Base-by-base conservation (phyloP, 805 yeast genomes). In the Kazachstania kunashirensis region DNA sequence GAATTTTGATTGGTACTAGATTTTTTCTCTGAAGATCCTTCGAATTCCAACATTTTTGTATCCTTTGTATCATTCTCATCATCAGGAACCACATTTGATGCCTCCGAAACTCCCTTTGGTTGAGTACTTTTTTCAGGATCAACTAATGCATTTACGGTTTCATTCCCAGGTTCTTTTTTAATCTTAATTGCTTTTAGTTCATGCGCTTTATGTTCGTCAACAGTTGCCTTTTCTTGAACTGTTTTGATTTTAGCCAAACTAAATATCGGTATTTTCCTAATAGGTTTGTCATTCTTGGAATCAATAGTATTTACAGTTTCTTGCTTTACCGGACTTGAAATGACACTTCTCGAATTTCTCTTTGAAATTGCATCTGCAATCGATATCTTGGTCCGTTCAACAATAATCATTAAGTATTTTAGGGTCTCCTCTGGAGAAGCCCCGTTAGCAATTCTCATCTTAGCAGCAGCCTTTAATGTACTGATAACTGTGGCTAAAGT, bases 401-500 rank as follows among this genome's bases (percentile, higher is more conserved):
- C 45, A 35, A 58, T 55, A 10, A 50, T 41, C 38, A 47, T 44
- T 21, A 58, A 33, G 33, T 55, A 60, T 31, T 37, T 46, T 2
- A 52, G 46, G 6, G 58, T 50, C 24, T 57, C 60, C 33, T 58
- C 59, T 2, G 56, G 51, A 7, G 59, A 47, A 3, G 55, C 55
- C n/a, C 62, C 63, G 17, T 55, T 50, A 2, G 57, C 57, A 4
- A 54, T 53, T 28, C 52, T 55, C 1, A 53, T 51, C 34, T 47
- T 54, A 4, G 63, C 62, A 5, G 63, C 63, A 9, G 57, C 51
- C 31, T 57, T 54, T 21, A 58, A 38, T 5, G 62, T 55, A 10
- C 52, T 56, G 11, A 57, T 49, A 7, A 58, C 50, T 3, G 62
- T 59, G 19, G 49, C 41, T 23, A 57, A 38, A 12, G 57, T 46